Percentiles rank a stretch among this genome's conserved stretches.
Conservation (phyloP, 2,329 filamentous ascomycete species). For the Colletotrichum shisoi region DNA sequence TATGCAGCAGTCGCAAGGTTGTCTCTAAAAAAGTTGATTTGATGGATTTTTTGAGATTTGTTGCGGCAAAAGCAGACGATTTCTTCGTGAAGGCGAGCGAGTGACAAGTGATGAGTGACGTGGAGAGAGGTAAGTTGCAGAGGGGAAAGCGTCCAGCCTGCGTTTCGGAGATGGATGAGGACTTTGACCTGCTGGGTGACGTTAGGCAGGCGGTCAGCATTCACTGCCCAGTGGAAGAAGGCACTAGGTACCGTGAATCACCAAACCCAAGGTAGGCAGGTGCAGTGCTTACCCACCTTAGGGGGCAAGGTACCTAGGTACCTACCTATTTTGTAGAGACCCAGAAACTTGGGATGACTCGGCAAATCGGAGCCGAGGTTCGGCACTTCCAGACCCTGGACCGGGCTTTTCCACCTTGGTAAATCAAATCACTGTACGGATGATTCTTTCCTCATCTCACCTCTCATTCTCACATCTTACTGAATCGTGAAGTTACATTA, state of each 20-base stretch:
- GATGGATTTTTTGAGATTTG: conserved; percentile 36
- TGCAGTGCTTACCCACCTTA: no score
- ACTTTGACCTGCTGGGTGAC: conserved; percentile 21
- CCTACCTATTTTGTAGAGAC: no score
- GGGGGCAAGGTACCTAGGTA: no score
- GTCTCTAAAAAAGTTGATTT: conserved; percentile 39
- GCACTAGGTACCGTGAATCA: no score
- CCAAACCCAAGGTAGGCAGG: no score
- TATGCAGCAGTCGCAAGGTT: conserved; percentile 36
- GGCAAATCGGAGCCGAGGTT: background rate
- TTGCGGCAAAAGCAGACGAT: conserved; percentile 46
- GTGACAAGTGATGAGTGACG: conserved; percentile 35
- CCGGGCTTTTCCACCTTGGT: background rate
- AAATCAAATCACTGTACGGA: background rate
- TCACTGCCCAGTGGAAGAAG: no score
- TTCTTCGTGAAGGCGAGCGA: conserved; percentile 49
- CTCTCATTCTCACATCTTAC: background rate
- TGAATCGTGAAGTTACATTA: background rate
- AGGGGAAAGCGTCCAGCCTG: conserved; percentile 34
- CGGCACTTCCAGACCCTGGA: background rate
- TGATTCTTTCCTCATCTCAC: background rate
- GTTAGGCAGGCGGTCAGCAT: conserved; percentile 2
- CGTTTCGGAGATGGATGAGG: conserved; percentile 27
- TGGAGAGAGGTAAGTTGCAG: conserved; percentile 40
- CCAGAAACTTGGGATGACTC: conserved; percentile 18